phyloP scores from a whole-genome alignment of 2,329 filamentous ascomycete genomes.

The Celoporthe dispersa region DNA sequence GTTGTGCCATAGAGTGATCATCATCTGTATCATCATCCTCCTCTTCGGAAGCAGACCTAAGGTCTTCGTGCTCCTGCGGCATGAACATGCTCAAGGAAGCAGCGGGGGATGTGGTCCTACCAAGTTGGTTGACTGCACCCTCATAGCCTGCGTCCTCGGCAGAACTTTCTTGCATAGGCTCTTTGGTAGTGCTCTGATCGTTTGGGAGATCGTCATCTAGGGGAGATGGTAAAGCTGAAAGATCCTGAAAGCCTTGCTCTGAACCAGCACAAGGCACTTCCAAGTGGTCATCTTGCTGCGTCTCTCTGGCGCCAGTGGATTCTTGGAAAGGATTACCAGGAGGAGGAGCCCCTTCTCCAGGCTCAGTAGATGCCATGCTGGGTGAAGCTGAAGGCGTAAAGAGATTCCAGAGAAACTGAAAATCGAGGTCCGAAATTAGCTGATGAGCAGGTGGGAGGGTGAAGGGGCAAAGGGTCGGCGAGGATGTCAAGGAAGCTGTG shows the following conservation, averaged over 20 bases:
- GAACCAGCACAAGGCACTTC: not conserved
- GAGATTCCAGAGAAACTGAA: not conserved
- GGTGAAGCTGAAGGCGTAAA: not conserved
- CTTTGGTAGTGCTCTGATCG: not conserved
- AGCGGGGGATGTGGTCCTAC: not conserved
- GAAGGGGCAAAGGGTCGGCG: not conserved
- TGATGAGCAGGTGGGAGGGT: not conserved
- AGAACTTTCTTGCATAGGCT: not conserved
- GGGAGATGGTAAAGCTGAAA: not conserved
- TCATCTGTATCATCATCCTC: not conserved
- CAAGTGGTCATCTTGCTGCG: not conserved
- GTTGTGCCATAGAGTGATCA: not conserved
- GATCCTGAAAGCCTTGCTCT: not conserved
- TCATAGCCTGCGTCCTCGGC: not conserved
- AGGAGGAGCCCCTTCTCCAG: not conserved
- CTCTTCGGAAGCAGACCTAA: not conserved
- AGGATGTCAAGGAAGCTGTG: not conserved
- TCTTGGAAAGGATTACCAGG: not conserved
- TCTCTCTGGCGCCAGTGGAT: not conserved
- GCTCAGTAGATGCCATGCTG: not conserved
- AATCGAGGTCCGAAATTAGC: not conserved
- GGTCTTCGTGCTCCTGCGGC: not conserved
- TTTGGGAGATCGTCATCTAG: too few relatives aligned
- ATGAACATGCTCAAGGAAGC: not conserved
- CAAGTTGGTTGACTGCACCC: not conserved